These are phyloP conservation scores for Casuarina cunninghamiana DNA, from an alignment of 306 rosid genomes.

Conservation along the genomic window DNA sequence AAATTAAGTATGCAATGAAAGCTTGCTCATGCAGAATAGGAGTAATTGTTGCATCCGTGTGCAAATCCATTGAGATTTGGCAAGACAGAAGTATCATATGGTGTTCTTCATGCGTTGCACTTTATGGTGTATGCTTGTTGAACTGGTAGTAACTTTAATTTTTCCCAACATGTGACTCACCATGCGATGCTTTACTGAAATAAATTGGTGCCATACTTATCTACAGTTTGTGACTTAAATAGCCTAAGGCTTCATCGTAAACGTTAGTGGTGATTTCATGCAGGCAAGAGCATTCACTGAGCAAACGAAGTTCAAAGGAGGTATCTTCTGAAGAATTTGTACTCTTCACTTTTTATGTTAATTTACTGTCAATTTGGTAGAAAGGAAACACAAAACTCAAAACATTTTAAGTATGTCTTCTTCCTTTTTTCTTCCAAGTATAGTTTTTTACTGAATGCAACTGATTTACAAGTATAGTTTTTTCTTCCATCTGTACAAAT, in stretches of 20 bases:
- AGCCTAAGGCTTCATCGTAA: slow-evolving; percentile 18
- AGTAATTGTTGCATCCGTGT: not conserved
- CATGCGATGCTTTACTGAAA: not conserved
- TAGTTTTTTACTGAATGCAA: too few species aligned
- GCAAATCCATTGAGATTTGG: not conserved
- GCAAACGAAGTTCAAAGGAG: slow-evolving; percentile 87
- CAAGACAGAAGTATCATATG: not conserved
- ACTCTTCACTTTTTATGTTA: not conserved
- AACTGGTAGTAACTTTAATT: not conserved
- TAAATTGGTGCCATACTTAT: not conserved
- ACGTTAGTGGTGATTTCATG: slow-evolving; percentile 14
- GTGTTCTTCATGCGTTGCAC: not conserved
- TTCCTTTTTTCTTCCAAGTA: too few species aligned
- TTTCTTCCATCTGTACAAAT: too few species aligned
- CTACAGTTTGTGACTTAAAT: slow-evolving; percentile 6
- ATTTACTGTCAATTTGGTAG: not conserved
- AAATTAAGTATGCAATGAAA: not conserved
- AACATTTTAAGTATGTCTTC: too few species aligned
- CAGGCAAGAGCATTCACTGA: slow-evolving; percentile 77
- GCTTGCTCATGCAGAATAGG: not conserved
- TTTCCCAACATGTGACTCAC: not conserved
- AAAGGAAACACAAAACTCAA: not conserved
- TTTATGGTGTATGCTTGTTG: not conserved
- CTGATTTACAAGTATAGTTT: too few species aligned
- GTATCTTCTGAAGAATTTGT: slow-evolving; percentile 39